These are phyloP conservation scores for Pterula multifida DNA, from an alignment of 1,284 basidiomycete species.

Conservation along the genomic window DNA sequence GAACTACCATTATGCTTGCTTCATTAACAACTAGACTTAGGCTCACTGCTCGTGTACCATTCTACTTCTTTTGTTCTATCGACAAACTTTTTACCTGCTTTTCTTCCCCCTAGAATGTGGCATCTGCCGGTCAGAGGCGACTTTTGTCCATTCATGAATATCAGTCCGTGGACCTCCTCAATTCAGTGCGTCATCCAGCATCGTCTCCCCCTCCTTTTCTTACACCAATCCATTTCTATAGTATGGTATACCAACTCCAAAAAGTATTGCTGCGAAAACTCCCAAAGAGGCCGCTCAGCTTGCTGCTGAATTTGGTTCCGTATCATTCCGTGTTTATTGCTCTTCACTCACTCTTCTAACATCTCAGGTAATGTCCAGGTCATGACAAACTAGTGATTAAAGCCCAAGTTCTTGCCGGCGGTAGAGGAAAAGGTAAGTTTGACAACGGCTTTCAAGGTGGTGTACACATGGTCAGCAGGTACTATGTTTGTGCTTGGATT, in stretches of 20 bases:
- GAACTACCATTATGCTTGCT: neutral
- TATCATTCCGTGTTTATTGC: constrained; percentile 1
- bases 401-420: constrained; percentile 97
- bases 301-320: constrained; percentile 74
- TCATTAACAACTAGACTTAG: neutral
- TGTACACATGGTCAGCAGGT: constrained; percentile 92
- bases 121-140: constrained; percentile 76
- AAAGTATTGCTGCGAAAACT: constrained; percentile 79
- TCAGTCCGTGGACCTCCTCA: constrained; percentile 91
- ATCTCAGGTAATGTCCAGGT: constrained; percentile 32
- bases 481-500: constrained; percentile 11
- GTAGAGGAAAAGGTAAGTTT: constrained; percentile 97
- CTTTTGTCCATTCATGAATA: constrained; percentile 98
- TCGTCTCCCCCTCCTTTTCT: neutral
- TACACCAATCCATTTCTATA: constrained; percentile 19
- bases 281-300: constrained; percentile 86
- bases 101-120: constrained; percentile 29
- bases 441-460: constrained; percentile 95
- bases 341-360: constrained; percentile 6
- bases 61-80: neutral
- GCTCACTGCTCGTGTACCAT: neutral
- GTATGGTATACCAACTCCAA: constrained; percentile 97
- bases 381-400: constrained; percentile 82
- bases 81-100: neutral
- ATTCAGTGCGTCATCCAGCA: constrained; percentile 50